Percentiles rank a stretch among this genome's conserved stretches.
Conservation (phyloP, 2,329 filamentous ascomycete species). For the Fusarium poae region DNA sequence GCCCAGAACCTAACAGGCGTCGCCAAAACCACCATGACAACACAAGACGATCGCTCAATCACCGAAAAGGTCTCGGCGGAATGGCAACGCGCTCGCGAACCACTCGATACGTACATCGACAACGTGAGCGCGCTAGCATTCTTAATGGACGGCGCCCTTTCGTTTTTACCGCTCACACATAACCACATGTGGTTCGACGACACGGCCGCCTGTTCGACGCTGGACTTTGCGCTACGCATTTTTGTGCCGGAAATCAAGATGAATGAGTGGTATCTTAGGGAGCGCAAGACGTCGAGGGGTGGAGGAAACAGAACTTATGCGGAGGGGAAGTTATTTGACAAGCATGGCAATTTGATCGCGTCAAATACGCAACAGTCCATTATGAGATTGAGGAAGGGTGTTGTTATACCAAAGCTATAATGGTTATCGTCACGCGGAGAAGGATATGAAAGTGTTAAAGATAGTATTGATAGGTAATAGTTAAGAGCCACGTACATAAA, state of each 20-base stretch:
- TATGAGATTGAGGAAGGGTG: constrained; percentile 42
- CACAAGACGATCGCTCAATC: constrained; percentile 49
- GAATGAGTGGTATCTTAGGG: constrained; percentile 58
- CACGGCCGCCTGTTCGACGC: constrained; percentile 57
- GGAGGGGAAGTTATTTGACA: constrained; percentile 61
- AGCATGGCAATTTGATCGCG: constrained; percentile 59
- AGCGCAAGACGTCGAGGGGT: constrained; percentile 56
- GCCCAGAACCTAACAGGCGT: constrained; percentile 60
- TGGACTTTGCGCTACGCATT: constrained; percentile 65
- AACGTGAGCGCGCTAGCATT: constrained; percentile 58
- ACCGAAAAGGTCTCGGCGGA: constrained; percentile 57
- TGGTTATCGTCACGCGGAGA: neutral
- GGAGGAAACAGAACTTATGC: constrained; percentile 59
- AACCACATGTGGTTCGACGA: constrained; percentile 60
- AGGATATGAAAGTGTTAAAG: neutral
- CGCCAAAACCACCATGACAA: constrained; percentile 57
- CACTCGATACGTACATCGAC: constrained; percentile 47
- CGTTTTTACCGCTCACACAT: constrained; percentile 60
- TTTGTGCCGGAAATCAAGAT: constrained; percentile 57
- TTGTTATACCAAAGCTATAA: constrained; percentile 24
- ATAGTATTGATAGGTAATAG: neutral
- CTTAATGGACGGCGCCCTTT: constrained; percentile 59
- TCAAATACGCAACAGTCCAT: constrained; percentile 63
- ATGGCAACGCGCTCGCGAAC: constrained; percentile 53
- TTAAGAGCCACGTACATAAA: neutral